These are phyloP conservation scores for Linum tenue DNA, from an alignment of 345 rosid genomes.

Conservation along the genomic window DNA sequence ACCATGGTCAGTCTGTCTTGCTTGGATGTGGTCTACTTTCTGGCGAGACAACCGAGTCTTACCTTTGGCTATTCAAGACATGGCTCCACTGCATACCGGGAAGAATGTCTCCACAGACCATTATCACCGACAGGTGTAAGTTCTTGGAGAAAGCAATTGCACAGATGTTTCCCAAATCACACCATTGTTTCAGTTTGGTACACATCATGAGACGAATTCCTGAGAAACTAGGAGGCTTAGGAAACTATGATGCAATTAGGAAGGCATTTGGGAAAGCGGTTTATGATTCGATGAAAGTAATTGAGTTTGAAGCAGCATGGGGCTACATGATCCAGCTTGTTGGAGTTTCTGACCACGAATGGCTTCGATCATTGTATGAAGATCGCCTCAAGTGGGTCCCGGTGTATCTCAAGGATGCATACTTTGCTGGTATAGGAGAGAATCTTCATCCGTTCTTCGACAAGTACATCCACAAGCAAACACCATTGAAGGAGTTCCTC, in stretches of 20 bases:
- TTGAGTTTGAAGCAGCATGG: constrained; percentile 26
- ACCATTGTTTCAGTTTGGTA: constrained; percentile 18
- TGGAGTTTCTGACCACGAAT: constrained; percentile 21
- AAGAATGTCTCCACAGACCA: constrained; percentile 16
- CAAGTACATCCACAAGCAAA: constrained; percentile 11
- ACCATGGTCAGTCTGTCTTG: constrained; percentile 25
- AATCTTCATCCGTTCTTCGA: constrained; percentile 7
- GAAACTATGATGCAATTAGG: constrained; percentile 18
- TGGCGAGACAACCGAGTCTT: constrained; percentile 18
- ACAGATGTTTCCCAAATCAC: constrained; percentile 18
- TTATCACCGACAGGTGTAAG: constrained; percentile 18
- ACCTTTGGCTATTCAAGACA: constrained; percentile 23
- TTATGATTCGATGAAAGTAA: constrained; percentile 21
- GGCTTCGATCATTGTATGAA: constrained; percentile 15
- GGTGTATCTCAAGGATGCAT: constrained; percentile 5
- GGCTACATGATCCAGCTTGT: constrained; percentile 21
- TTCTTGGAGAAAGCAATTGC: constrained; percentile 12
- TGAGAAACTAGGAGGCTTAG: constrained; percentile 26
- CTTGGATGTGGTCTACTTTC: constrained; percentile 29
- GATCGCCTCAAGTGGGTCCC: constrained; percentile 12
- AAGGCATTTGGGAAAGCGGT: constrained; percentile 19
- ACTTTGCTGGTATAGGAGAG: constrained; percentile 13
- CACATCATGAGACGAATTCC: constrained; percentile 26
- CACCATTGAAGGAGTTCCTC: constrained; percentile 12
- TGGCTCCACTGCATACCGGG: constrained; percentile 23